Evolutionary conservation across 2,329 filamentous ascomycete genomes (phyloP).

Genomic region (Neofusicoccum parvum): DNA sequence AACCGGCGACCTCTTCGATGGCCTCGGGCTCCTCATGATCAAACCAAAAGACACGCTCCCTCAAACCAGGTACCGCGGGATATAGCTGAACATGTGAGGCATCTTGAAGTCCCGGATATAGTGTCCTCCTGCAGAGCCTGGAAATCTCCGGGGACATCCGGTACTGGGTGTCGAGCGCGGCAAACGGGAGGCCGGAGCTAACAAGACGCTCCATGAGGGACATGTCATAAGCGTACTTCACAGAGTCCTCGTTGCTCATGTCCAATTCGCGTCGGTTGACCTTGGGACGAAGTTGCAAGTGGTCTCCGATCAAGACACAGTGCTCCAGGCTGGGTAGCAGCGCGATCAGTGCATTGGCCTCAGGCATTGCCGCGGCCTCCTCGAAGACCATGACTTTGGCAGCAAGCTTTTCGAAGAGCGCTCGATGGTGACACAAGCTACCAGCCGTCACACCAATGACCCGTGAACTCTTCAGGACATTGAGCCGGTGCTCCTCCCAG

Average conservation of each 20-base stretch:
- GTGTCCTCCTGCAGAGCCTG: slow-evolving; percentile 55
- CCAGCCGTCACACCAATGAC: slow-evolving; percentile 64
- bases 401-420: slow-evolving; percentile 51
- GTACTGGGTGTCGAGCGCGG: slow-evolving; percentile 50
- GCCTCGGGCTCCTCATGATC: slow-evolving; percentile 48
- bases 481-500: not conserved
- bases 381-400: slow-evolving; percentile 65
- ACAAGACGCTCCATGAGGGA: slow-evolving; percentile 65
- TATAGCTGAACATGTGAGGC: slow-evolving; percentile 39
- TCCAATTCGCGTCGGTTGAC: slow-evolving; percentile 56
- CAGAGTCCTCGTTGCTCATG: slow-evolving; percentile 52
- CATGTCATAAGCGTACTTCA: slow-evolving; percentile 57
- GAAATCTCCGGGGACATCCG: slow-evolving; percentile 69
- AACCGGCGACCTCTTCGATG: slow-evolving; percentile 36
- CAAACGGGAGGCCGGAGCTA: not conserved
- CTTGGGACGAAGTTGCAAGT: slow-evolving; percentile 62
- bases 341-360: slow-evolving; percentile 62
- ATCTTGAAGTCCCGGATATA: slow-evolving; percentile 63
- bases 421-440: slow-evolving; percentile 58
- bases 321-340: slow-evolving; percentile 64
- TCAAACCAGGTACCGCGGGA: slow-evolving; percentile 58
- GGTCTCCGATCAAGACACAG: slow-evolving; percentile 65
- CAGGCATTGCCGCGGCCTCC: slow-evolving; percentile 69
- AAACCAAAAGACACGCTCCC: slow-evolving; percentile 61
- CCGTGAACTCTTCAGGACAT: slow-evolving; percentile 38